Evolutionary conservation across 139 green algal genomes (phyloP), one percentile per base, ranked within the genome.

Genomic region (Coccomyxa sp.): DNA sequence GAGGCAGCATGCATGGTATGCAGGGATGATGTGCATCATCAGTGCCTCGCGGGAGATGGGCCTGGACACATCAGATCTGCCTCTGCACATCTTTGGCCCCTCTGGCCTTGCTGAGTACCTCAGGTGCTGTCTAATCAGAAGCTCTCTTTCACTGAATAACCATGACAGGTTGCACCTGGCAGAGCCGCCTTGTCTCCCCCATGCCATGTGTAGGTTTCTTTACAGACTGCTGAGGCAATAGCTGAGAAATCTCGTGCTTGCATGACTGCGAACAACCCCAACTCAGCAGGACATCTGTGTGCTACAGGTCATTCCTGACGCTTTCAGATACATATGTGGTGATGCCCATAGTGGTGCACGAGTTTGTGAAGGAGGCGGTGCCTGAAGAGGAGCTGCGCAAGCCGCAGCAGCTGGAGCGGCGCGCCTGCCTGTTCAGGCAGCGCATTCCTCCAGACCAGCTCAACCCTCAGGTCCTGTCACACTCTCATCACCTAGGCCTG

Each of bases 71-170:
- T 77, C 92, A n/a, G 90, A 95, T 83, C 84, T 92, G 29, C 93
- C 93, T 1, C 40, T 97, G 33, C 93, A 97, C 70, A 76, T 97
- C 29, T 97, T 93, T 73, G 93, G 90, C 7, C 93, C 93, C 4
- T 78, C 78, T n/a, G 93, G 93, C 33, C 78, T 91, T 6, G 87
- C 86, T 1, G 81, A 90, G 0, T 95, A 89, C 80, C 75, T 97
- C 40, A 81, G 81, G 84, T 88, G 41, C 24, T 54, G 35, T 16
- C 9, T 44, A 18, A 74, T 58, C 44, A 58, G 12, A 16, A 58
- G n/a, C n/a, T n/a, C n/a, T n/a, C n/a, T n/a, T n/a, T n/a, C n/a
- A n/a, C n/a, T n/a, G n/a, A n/a, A n/a, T n/a, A n/a, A n/a, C n/a
- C n/a, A n/a, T n/a, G n/a, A n/a, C n/a, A n/a, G n/a, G n/a, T n/a